A percentile compares a stretch with the other conserved stretches of the same genome.
phyloP scores from a whole-genome alignment of 108 stramenopile genomes.

The Aurantiochytrium sp. region DNA sequence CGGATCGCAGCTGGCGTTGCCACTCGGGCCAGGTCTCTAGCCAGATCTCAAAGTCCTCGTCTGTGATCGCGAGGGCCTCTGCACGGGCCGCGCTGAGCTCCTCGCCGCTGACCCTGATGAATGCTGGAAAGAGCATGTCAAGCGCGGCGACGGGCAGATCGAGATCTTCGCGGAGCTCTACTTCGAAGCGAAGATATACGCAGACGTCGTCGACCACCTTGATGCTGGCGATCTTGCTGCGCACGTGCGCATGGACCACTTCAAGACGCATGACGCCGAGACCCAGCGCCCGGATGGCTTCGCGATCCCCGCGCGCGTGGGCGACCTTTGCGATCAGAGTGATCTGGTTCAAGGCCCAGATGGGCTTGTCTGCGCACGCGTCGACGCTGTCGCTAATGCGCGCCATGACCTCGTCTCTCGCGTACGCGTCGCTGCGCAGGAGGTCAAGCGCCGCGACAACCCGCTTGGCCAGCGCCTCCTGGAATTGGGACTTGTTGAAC shows the following conservation, averaged over 20 bases:
- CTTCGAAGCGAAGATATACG: not conserved
- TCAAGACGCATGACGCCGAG: not conserved
- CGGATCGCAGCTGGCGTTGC: not conserved
- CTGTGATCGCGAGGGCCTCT: not conserved
- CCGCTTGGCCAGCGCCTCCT: not conserved
- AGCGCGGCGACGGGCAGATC: not conserved
- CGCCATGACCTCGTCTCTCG: not conserved
- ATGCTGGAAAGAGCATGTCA: not conserved
- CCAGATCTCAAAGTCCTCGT: not conserved
- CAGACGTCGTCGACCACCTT: not conserved
- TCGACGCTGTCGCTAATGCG: constrained; percentile 25
- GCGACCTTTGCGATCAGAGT: not conserved
- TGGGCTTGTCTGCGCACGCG: not conserved
- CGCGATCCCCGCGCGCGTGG: not conserved
- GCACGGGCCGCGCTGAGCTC: not conserved
- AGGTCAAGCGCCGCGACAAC: not conserved
- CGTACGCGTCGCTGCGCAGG: not conserved
- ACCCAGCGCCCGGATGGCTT: not conserved
- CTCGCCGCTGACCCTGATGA: not conserved
- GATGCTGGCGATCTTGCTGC: not conserved
- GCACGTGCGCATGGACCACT: not conserved
- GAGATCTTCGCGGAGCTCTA: not conserved
- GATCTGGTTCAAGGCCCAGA: constrained; percentile 16
- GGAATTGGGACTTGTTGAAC: not conserved
- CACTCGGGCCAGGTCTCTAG: not conserved